phyloP scores from a whole-genome alignment of 78 protist genomes.

The Dictyostelium intermedium region DNA sequence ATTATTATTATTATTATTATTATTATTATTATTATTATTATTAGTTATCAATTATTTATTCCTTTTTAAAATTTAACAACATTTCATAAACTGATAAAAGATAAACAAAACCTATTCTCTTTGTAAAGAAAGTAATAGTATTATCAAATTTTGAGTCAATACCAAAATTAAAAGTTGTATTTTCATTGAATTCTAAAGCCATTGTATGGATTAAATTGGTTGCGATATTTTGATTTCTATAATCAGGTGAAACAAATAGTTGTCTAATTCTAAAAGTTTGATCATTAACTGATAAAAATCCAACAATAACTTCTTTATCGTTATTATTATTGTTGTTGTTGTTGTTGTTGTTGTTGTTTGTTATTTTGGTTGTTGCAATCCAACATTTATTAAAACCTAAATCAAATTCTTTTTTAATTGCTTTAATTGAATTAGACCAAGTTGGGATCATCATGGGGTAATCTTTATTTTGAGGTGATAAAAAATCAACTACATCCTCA shows the following conservation, averaged over 20 bases:
- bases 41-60: neutral
- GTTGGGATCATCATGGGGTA: neutral
- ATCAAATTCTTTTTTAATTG: neutral
- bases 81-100: neutral
- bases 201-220: neutral
- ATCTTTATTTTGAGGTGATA: neutral
- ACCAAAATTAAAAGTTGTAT: neutral
- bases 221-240: constrained; percentile 10
- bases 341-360: too few relatives aligned
- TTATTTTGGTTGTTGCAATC: neutral
- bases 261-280: constrained; percentile 9
- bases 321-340: too few relatives aligned
- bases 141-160: neutral
- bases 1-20: too few relatives aligned
- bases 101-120: neutral
- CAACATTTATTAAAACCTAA: neutral
- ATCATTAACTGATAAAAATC: neutral
- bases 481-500: neutral
- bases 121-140: neutral
- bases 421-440: neutral
- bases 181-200: neutral
- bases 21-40: too few relatives aligned
- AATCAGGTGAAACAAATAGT: neutral
- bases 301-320: neutral
- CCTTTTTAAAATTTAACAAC: neutral